phyloP scores from a whole-genome alignment of 208 protist genomes.

The Lotmaria passim region DNA sequence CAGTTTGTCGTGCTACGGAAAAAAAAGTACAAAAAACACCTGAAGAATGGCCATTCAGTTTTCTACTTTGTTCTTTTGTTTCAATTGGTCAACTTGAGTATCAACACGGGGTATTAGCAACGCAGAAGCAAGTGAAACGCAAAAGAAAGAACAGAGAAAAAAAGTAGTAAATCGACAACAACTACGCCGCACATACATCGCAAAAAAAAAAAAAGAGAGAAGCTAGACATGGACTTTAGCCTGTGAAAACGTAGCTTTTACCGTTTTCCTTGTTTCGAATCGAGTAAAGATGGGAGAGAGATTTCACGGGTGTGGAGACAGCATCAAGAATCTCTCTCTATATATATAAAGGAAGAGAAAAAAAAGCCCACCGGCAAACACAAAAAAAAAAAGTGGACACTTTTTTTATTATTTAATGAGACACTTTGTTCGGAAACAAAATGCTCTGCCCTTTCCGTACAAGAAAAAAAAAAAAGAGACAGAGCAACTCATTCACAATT shows the following conservation, averaged over 20 bases:
- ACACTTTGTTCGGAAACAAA: not conserved
- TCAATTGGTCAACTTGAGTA: constrained; percentile 4
- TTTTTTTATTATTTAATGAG: too few species aligned
- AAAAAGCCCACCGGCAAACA: constrained; percentile 2
- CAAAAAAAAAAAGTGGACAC: not conserved
- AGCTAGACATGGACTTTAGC: not conserved
- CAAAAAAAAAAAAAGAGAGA: constrained; percentile 15
- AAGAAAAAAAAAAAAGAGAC: not conserved
- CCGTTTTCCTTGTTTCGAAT: not conserved
- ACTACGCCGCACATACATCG: constrained; percentile 12
- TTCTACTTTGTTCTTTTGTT: not conserved
- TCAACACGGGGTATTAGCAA: constrained; percentile 1
- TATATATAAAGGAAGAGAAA: constrained; percentile 2
- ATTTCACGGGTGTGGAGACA: constrained; percentile 7
- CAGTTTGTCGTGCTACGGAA: too few species aligned
- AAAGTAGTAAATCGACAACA: constrained; percentile 10
- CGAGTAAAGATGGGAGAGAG: constrained; percentile 1
- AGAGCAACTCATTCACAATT: too few species aligned
- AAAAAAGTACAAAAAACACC: too few species aligned
- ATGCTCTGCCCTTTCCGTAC: not conserved
- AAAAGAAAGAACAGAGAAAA: constrained; percentile 12
- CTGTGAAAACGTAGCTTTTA: not conserved
- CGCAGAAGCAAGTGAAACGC: constrained; percentile 16
- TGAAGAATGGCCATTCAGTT: too few species aligned
- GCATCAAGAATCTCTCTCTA: not conserved